Conservation (phyloP, 164 flowering plant genomes). For the grape (Vitis vinifera) region DNA sequence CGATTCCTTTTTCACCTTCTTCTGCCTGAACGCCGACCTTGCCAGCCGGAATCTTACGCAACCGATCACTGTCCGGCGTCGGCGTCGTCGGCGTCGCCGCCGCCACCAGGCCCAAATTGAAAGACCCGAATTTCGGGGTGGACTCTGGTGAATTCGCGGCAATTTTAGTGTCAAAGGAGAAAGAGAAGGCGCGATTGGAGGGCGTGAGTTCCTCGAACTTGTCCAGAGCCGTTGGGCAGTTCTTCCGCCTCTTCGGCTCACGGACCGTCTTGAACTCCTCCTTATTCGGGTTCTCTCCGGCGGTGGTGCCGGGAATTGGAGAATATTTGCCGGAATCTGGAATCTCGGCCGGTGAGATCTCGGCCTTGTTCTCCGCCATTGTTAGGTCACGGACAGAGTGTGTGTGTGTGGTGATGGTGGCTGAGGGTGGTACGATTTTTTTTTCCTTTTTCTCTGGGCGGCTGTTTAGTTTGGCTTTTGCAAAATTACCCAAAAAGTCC, state of each 20-base stretch:
- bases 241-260: constrained; percentile 21
- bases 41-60: not conserved
- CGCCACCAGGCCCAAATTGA: constrained; percentile 13
- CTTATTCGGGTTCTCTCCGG: not conserved
- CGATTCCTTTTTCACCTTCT: not conserved
- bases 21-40: not conserved
- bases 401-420: no score
- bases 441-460: no score
- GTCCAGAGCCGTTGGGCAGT: constrained; percentile 17
- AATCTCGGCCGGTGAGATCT: not conserved
- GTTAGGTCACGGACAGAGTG: no score
- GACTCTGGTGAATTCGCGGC: constrained; percentile 7
- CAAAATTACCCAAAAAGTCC: no score
- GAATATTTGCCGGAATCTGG: constrained; percentile 5
- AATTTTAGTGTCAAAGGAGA: constrained; percentile 19
- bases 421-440: no score
- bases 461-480: no score
- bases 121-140: constrained; percentile 28
- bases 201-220: constrained; percentile 11
- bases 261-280: constrained; percentile 7
- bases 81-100: not conserved
- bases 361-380: no score
- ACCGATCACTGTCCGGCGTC: not conserved
- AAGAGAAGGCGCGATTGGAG: constrained; percentile 13
- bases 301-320: not conserved